Evolutionary conservation across 805 yeast species (phyloP).

Genomic region (Candida maesae): DNA sequence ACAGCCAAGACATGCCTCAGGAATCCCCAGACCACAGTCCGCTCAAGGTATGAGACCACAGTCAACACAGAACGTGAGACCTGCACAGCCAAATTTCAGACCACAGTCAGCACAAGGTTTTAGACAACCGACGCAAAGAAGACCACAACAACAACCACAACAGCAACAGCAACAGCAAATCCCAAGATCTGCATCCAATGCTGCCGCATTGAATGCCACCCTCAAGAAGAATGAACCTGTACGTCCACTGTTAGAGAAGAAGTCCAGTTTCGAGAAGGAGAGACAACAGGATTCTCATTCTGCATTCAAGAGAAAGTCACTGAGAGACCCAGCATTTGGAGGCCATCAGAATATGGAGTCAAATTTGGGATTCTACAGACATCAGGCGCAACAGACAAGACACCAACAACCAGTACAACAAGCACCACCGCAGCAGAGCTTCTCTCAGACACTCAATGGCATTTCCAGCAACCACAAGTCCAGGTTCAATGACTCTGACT

Average conservation of each 20-base stretch:
- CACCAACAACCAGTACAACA: slow-evolving; percentile 11
- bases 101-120: slow-evolving; percentile 12
- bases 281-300: slow-evolving; percentile 30
- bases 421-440: slow-evolving; percentile 6
- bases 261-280: slow-evolving; percentile 56
- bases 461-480: slow-evolving; percentile 38
- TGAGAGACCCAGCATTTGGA: slow-evolving; percentile 30
- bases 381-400: slow-evolving; percentile 22
- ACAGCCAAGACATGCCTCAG: slow-evolving; percentile 1
- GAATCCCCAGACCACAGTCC: slow-evolving; percentile 12
- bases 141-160: not conserved
- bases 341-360: slow-evolving; percentile 21
- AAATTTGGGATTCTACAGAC: slow-evolving; percentile 25
- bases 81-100: slow-evolving; percentile 6
- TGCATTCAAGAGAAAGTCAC: slow-evolving; percentile 35
- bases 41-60: slow-evolving; percentile 11
- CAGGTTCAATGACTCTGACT: slow-evolving; percentile 61
- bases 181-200: slow-evolving; percentile 21
- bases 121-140: slow-evolving; percentile 1
- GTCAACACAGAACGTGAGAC: slow-evolving; percentile 1
- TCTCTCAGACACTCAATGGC: slow-evolving; percentile 13
- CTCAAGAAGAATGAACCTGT: slow-evolving; percentile 41
- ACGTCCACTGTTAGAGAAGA: slow-evolving; percentile 18
- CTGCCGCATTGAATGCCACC: slow-evolving; percentile 45
- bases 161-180: slow-evolving; percentile 2